Base-by-base conservation (phyloP, 1,139 yeast genomes). In the Hanseniaspora uvarum region DNA sequence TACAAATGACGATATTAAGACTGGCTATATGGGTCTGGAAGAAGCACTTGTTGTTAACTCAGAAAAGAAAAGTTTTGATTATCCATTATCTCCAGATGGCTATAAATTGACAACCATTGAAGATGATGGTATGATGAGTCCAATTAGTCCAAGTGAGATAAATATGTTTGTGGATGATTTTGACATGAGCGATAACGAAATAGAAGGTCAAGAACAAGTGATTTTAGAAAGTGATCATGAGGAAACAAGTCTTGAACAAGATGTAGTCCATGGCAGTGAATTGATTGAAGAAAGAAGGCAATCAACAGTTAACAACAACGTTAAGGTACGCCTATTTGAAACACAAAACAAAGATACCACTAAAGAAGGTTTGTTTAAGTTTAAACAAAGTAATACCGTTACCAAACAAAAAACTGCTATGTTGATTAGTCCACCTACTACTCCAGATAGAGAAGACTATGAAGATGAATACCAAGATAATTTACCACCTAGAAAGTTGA, bases 401-500 rank as follows among this genome's bases (percentile, higher is more conserved):
- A 11, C 2, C 2, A 31, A 4, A n/a, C 38, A 28, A 4, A 16
- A 3, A 21, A 18, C 16, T 3, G 19, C 46, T 23, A 28, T 21
- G n/a, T 38, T 37, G 23, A 18, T 19, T 19, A 36, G 44, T 23
- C 53, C 53, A 16, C 44, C 39, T 3, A 4, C 40, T 2, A 6
- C 40, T 12, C 52, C 46, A 30, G 28, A n/a, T 1, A 16, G 12
- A 7, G 46, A 26, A 1, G 21, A 18, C 3, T 12, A 36, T 2
- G 53, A 38, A 19, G 46, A 31, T 14, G 40, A 40, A 18, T 37
- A 47, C 18, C 36, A 31, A 4, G 52, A 37, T 14, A 21, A 19
- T n/a, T 33, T 60, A 16, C 68, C 67, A 11, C 65, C 68, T 10
- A 59, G 68, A 24, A 69, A 68, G 57, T 57, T 70, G 8, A 63